Evolutionary conservation across 2,329 filamentous ascomycete species (phyloP).

Genomic region (Apiospora aurea): DNA sequence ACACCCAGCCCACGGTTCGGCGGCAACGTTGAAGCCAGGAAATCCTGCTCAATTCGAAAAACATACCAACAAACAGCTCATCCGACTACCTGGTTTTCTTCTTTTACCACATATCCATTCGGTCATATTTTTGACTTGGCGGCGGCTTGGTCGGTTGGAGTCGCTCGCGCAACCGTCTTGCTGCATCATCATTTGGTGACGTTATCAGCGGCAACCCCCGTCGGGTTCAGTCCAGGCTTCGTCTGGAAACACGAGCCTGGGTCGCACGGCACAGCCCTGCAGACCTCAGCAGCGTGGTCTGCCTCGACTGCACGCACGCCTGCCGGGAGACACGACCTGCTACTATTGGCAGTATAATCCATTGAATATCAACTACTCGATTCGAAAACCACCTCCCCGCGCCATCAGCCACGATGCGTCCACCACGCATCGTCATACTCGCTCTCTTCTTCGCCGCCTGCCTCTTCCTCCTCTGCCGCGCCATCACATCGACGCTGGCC

Average conservation of each 20-base stretch:
- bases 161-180: background rate
- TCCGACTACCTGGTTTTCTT: background rate
- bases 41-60: slow-evolving; percentile 11
- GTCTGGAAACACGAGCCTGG: slow-evolving; percentile 6
- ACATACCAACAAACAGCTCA: background rate
- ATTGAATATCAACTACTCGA: slow-evolving; percentile 7
- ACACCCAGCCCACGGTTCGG: background rate
- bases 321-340: background rate
- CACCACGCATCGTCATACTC: slow-evolving; percentile 61
- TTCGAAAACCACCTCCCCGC: background rate
- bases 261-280: background rate
- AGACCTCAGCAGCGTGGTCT: background rate
- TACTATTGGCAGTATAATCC: background rate
- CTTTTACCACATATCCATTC: background rate
- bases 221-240: slow-evolving; percentile 5
- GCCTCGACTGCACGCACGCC: background rate
- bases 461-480: slow-evolving; percentile 62
- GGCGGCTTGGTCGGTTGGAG: background rate
- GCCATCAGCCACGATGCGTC: slow-evolving; percentile 54
- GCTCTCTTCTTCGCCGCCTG: slow-evolving; percentile 60
- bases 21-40: background rate
- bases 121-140: slow-evolving; percentile 6
- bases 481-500: slow-evolving; percentile 51
- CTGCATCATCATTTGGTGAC: background rate
- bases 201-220: slow-evolving; percentile 1